Evolutionary conservation across 2,329 filamentous ascomycete genomes (phyloP), one percentile per base, ranked within the genome.

Genomic region (Botrytis hyacinthi): DNA sequence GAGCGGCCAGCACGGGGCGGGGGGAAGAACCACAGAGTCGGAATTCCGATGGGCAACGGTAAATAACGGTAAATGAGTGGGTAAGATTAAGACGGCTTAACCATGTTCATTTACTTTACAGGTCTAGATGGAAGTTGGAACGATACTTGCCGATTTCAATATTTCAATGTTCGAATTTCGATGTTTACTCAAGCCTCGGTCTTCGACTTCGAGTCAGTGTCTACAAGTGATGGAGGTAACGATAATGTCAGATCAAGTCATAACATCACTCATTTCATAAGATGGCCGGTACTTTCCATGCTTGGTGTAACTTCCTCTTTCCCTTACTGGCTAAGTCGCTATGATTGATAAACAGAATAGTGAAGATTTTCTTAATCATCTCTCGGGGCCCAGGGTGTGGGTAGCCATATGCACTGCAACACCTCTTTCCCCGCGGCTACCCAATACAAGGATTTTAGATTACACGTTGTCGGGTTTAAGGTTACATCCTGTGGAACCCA

Each of bases 311-410:
- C 7, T 57, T 20, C 12, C 26, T 8, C 65, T 57, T 26, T 10
- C 26, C 22, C n/a, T 22, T n/a, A 26, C 14, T 57, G 65, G 65
- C 14, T 4, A 54, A 20, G 8, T 22, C 8, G 48, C 16, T 54
- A n/a, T 10, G 48, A 51, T 51, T 6, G 48, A 51, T 51, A n/a
- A 6, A 16, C 48, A 54, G 12, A n/a, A n/a, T 3, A n/a, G 48
- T 54, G 48, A 54, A 54, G 48, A 54, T 54, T 54, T 51, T 54
- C 65, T 67, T 37, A 67, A 32, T 40, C 65, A 42, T 32, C 65
- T 16, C 18, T n/a, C 48, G n/a, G 12, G 12, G 48, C 20, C 48
- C 14, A 26, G 26, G 48, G 12, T 54, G 48, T 54, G 26, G 48
- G 26, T n/a, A 54, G 48, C 12, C 48, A 12, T 54, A 54, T 54